Conservation (phyloP, 164 flowering plant genomes). For the Stephania japonica region DNA sequence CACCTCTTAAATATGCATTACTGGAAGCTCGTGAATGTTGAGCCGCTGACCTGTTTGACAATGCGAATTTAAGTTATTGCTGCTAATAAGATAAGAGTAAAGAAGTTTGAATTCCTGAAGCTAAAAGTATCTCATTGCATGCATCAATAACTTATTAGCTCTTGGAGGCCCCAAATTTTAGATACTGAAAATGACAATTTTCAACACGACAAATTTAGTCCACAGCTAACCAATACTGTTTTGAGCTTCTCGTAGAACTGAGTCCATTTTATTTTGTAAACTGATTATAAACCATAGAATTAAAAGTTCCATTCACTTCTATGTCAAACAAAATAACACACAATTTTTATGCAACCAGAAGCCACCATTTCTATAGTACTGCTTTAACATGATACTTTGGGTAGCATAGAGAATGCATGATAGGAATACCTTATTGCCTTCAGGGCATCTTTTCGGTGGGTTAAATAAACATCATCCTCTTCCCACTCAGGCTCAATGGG, state of each 20-base stretch:
- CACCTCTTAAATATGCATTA: conserved; percentile 71
- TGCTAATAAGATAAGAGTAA: not conserved
- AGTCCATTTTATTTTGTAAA: too few species aligned
- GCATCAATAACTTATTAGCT: not conserved
- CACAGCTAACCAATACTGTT: too few species aligned
- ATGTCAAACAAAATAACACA: too few species aligned
- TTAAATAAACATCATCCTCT: conserved; percentile 77
- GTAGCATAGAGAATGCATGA: not conserved
- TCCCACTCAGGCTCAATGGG: conserved; percentile 88
- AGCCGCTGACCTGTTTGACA: conserved; percentile 58
- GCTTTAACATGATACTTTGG: too few species aligned
- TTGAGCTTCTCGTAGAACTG: too few species aligned
- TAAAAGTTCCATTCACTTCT: too few species aligned
- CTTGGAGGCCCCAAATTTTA: not conserved
- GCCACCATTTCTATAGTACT: too few species aligned
- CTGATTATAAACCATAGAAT: too few species aligned
- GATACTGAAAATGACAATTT: not conserved
- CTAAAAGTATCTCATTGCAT: not conserved
- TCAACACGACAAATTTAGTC: too few species aligned
- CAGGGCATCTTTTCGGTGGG: conserved; percentile 74
- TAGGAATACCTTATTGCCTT: conserved; percentile 56
- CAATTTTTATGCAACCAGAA: too few species aligned
- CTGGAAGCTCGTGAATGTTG: conserved; percentile 70
- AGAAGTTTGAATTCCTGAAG: not conserved
- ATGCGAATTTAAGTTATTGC: conserved; percentile 1